Percentiles rank a stretch among this genome's conserved stretches.
Evolutionary conservation across 116 monocot species (phyloP).

Genomic region (Zostera marina): DNA sequence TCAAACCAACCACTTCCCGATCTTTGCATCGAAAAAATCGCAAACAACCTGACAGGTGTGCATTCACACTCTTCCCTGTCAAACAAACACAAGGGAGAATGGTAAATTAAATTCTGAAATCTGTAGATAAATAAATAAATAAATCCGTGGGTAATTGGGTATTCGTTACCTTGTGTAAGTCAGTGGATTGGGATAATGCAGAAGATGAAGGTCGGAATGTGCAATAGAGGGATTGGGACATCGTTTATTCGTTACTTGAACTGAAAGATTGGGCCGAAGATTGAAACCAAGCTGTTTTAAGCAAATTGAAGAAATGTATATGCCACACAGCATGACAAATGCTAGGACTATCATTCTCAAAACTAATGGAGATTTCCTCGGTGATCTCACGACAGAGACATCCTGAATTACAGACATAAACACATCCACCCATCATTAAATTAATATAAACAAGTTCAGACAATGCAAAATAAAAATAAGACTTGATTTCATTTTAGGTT

Average conservation of each 20-base stretch:
- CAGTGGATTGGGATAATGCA: slow-evolving; percentile 34
- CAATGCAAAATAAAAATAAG: too few species aligned
- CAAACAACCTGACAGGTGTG: slow-evolving; percentile 33
- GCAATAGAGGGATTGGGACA: slow-evolving; percentile 10
- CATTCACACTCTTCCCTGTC: slow-evolving; percentile 30
- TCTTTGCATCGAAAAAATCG: slow-evolving; percentile 49
- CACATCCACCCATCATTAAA: too few species aligned
- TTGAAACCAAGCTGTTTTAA: slow-evolving; percentile 23
- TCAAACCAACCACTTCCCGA: slow-evolving; percentile 77
- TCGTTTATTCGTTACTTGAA: slow-evolving; percentile 10
- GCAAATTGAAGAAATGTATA: slow-evolving; percentile 42
- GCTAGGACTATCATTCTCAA: slow-evolving; percentile 32
- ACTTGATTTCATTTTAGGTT: too few species aligned
- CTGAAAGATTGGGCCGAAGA: slow-evolving; percentile 7
- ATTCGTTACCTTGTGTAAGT: slow-evolving; percentile 35
- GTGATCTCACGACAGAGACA: slow-evolving; percentile 3
- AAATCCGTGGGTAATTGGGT: too few species aligned
- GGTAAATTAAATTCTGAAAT: background rate
- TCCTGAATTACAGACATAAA: slow-evolving; percentile 7
- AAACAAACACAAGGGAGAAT: background rate
- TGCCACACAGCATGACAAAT: slow-evolving; percentile 28
- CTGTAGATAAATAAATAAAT: background rate
- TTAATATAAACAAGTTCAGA: too few species aligned
- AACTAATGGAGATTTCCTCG: slow-evolving; percentile 25
- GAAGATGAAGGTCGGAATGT: slow-evolving; percentile 10